Evolutionary conservation across 345 rosid species (phyloP).

Genomic region (Mallotus nudiflorus): DNA sequence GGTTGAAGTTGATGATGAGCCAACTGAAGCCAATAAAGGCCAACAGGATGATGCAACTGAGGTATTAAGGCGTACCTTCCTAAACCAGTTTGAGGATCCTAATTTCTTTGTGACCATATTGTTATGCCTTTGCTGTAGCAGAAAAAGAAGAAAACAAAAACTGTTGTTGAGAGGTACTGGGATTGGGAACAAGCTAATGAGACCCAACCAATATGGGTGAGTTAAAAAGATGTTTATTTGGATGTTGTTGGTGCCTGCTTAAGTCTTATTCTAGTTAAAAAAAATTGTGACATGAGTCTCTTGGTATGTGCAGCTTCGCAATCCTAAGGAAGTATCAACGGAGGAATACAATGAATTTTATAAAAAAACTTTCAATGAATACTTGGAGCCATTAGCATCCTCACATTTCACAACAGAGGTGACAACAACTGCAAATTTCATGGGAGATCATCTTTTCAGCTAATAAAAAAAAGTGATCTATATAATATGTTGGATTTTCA

Average conservation of each 20-base stretch:
- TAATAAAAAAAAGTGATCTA: background rate
- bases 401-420: slow-evolving; percentile 99
- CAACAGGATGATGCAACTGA: slow-evolving; percentile 52
- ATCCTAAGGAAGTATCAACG: slow-evolving; percentile 81
- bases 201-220: slow-evolving; percentile 97
- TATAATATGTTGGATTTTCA: background rate
- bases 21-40: slow-evolving; percentile 67
- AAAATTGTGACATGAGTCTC: slow-evolving; percentile 3
- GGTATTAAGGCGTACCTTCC: slow-evolving; percentile 39
- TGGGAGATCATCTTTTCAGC: background rate
- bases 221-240: slow-evolving; percentile 23
- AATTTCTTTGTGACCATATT: slow-evolving; percentile 3
- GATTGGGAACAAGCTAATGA: slow-evolving; percentile 97
- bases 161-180: slow-evolving; percentile 92
- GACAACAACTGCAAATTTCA: slow-evolving; percentile 2
- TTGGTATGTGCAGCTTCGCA: slow-evolving; percentile 69
- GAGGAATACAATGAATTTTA: slow-evolving; percentile 94
- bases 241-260: background rate
- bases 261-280: background rate
- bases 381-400: slow-evolving; percentile 90
- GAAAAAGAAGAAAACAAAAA: slow-evolving; percentile 93
- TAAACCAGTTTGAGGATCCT: slow-evolving; percentile 5
- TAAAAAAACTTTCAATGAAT: slow-evolving; percentile 83
- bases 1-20: slow-evolving; percentile 97
- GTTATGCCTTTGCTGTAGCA: slow-evolving; percentile 29